Conservation (phyloP, 2,329 filamentous ascomycete species). For the Colletotrichum sojae region DNA sequence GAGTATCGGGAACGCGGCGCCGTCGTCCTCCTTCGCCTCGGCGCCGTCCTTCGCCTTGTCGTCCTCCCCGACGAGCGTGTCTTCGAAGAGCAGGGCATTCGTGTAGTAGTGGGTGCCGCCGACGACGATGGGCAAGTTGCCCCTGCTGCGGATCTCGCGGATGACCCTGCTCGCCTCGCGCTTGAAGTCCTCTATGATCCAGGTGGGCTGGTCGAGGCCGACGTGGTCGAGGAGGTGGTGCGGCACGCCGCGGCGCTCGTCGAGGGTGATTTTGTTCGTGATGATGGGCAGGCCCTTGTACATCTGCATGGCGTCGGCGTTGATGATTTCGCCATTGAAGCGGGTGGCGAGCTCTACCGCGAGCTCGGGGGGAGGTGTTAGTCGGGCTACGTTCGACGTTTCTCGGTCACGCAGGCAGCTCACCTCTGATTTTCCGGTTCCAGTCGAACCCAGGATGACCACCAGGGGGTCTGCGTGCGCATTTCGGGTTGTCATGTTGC, state of each 20-base stretch:
- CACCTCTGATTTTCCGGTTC: constrained; percentile 94
- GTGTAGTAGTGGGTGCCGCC: constrained; percentile 97
- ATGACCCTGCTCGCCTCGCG: constrained; percentile 78
- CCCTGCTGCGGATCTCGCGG: constrained; percentile 81
- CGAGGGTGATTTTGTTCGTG: constrained; percentile 88
- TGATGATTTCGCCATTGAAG: constrained; percentile 95
- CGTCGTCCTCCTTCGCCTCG: constrained; percentile 5
- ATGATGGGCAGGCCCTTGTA: constrained; percentile 93
- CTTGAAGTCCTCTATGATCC: constrained; percentile 86
- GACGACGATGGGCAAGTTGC: constrained; percentile 89
- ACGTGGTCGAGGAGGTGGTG: constrained; percentile 92
- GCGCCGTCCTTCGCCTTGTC: constrained; percentile 41
- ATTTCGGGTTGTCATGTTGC: constrained; percentile 41
- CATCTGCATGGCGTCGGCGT: constrained; percentile 98
- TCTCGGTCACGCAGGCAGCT: constrained; percentile 41
- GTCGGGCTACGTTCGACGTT: background rate
- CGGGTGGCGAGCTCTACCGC: constrained; percentile 88
- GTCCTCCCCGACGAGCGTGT: constrained; percentile 70
- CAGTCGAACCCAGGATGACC: constrained; percentile 89
- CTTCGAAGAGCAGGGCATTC: constrained; percentile 87
- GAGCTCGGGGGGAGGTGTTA: constrained; percentile 67
- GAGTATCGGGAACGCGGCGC: constrained; percentile 76
- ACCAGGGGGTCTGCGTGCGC: constrained; percentile 74
- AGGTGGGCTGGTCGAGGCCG: constrained; percentile 81
- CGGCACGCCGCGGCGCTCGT: constrained; percentile 83